Conservation (phyloP, 345 rosid species). For the Eucalyptus brandiana region DNA sequence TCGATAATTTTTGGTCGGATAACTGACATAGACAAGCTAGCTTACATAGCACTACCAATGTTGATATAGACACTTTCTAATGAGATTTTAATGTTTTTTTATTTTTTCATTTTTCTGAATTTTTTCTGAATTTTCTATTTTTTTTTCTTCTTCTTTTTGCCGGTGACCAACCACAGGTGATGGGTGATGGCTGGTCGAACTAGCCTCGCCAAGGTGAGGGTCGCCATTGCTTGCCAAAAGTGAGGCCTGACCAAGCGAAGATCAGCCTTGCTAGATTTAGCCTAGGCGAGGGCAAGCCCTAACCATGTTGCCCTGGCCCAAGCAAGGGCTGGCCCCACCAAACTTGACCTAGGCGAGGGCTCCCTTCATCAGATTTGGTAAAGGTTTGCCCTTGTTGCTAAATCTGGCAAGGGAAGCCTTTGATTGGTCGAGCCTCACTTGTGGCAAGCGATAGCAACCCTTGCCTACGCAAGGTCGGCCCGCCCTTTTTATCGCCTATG, state of each 20-base stretch:
- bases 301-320: neutral
- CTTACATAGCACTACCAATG: neutral
- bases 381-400: neutral
- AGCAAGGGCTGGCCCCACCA: neutral
- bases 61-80: neutral
- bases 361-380: neutral
- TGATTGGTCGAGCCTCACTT: neutral
- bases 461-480: neutral
- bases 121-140: too few species aligned
- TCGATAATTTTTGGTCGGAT: neutral
- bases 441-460: neutral
- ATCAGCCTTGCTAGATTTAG: neutral
- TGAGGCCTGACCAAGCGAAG: neutral
- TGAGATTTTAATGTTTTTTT: neutral
- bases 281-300: neutral
- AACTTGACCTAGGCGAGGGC: neutral
- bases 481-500: neutral
- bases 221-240: neutral
- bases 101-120: too few species aligned
- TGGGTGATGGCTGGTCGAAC: rapidly evolving
- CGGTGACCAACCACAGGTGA: rapidly evolving
- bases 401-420: too few species aligned
- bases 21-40: too few species aligned
- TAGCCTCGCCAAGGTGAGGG: rapidly evolving
- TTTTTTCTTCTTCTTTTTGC: neutral